Base-by-base conservation (phyloP, 345 rosid genomes). In the Eucalyptus tenuipes region DNA sequence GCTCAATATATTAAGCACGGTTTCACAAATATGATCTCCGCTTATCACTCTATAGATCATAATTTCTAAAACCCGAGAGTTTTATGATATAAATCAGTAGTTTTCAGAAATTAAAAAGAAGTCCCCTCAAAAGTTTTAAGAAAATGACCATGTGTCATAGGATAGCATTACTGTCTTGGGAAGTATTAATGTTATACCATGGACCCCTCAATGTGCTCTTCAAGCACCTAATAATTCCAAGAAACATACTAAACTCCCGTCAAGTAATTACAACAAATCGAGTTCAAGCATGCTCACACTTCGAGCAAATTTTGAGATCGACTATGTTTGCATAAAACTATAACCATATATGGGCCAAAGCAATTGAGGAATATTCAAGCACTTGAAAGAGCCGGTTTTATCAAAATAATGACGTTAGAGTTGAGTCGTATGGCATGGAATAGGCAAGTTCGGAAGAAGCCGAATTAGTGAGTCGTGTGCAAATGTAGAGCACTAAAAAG, bases 1-100 rank as follows among this genome's bases (percentile, higher is more conserved):
- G 17, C 16, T 61, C 7, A 7, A 61, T 27, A 27, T 13, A 14
- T 4, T 29, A 29, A 29, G 71, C 71, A 52, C 17, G 0, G 5
- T 57, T 57, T 5, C 0, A 27, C 2, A 29, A 13, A 14, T 61
- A 13, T 61, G 18, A 14, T 27, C 8, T 61, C 1, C 71, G 1
- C 4, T 29, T 5, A 29, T 2, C 8, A 61, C 9, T 61, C 18
- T 29, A 1, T 0, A 29, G 7, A 6, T 29, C 68, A 29, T 27
- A 61, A 61, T 7, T 0, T 52, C 2, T 52, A 3, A 52, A 18
- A 18, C 3, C 0, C 4, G 0, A 52, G 10, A 52, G 57, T 18
- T 52, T 18, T 52, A 52, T 52, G 57, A 52, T 52, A 52, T 18
- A 52, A 2, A 52, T 18, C 1, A 18, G 2, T 52, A 5, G 5